Evolutionary conservation across 768 basidiomycete genomes (phyloP).

Genomic region (Psilocybe subaeruginosa): DNA sequence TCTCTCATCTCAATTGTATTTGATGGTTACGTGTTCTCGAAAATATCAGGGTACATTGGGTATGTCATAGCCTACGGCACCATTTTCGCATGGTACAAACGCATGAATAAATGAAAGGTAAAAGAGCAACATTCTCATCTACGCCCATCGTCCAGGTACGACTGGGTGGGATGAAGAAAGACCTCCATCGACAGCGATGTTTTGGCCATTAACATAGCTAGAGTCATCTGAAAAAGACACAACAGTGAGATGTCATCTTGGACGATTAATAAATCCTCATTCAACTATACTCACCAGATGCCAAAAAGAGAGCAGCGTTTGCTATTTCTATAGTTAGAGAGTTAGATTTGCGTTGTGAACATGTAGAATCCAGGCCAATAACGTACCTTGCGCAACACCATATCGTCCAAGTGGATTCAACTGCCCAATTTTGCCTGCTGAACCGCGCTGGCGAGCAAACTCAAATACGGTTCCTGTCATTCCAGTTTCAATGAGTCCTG

Average conservation of each 20-base stretch:
- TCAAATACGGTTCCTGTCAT: constrained; percentile 87
- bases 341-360: neutral
- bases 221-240: constrained; percentile 64
- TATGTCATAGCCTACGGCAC: too few species aligned
- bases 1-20: too few species aligned
- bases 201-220: constrained; percentile 92
- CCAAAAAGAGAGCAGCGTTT: constrained; percentile 82
- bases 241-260: neutral
- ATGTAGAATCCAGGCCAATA: neutral
- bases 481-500: constrained; percentile 91
- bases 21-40: too few species aligned
- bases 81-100: neutral
- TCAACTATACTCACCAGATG: constrained; percentile 62
- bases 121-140: constrained; percentile 9
- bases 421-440: constrained; percentile 76
- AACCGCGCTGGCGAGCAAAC: constrained; percentile 75
- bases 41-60: too few species aligned
- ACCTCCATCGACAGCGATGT: constrained; percentile 86
- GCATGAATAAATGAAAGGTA: too few species aligned
- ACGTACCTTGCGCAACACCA: constrained; percentile 77
- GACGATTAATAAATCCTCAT: too few species aligned
- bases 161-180: constrained; percentile 80
- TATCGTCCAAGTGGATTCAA: constrained; percentile 84
- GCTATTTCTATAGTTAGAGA: constrained; percentile 70
- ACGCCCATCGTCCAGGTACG: constrained; percentile 74